Evolutionary conservation across 2,329 filamentous ascomycete species (phyloP), one percentile per base, ranked within the genome.

Genomic region (Emmonsia crescens): DNA sequence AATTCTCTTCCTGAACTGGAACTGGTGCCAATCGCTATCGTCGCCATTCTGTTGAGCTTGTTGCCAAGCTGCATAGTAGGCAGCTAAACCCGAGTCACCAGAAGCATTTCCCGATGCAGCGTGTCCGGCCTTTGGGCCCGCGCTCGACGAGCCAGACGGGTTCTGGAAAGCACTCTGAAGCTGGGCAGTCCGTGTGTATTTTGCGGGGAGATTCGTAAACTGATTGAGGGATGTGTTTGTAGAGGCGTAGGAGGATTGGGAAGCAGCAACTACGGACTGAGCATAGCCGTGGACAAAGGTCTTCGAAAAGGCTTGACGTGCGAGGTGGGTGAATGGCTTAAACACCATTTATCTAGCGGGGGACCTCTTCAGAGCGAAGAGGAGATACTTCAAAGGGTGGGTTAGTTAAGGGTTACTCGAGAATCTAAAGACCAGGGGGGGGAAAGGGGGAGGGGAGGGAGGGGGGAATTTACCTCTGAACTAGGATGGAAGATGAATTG

Each of bases 211-310:
- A 54, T 61, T 77, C 63, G 78, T 75, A 70, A 85, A 78, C 49
- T 81, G 77, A 65, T 80, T 81, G 62, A 85, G 75, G 51, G 79
- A 77, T 61, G 81, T 82, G 68, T 82, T 81, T 65, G 83, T 80
- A 49, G 91, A 74, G 79, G 86, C 82, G 86, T 91, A 83, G 82
- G 85, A 83, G 80, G 88, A 87, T 83, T 96, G 91, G 66, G 91
- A 91, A 71, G 91, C 93, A 73, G 94, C 94, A 79, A 99, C 91
- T 78, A 97, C 88, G 66, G 92, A 96, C 77, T 97, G 93, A 70
- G 92, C 92, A 84, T 96, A 97, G 79, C 93, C 93, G 85, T 97
- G 91, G 76, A 91, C 93, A 77, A 97, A 89, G 73, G 92, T 91
- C 82, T 97, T 97, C 74, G 90, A 87, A 79, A 96, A 89, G 88